These are phyloP conservation scores for Protomyces pachydermus DNA, from an alignment of 1,139 yeast species.

Conservation along the genomic window DNA sequence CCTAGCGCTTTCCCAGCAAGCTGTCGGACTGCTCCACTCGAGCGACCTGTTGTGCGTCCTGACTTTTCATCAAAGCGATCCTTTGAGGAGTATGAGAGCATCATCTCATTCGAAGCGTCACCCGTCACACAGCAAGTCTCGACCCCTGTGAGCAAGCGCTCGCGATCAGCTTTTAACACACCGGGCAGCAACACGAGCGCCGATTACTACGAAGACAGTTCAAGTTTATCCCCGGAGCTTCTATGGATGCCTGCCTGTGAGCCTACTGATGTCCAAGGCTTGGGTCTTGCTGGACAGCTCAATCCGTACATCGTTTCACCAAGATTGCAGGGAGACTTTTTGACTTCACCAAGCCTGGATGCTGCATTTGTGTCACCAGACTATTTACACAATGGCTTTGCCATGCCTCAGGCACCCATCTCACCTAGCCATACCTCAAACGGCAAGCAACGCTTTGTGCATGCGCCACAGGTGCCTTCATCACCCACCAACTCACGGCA, in stretches of 20 bases:
- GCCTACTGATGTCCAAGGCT: background rate
- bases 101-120: background rate
- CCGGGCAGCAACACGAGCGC: background rate
- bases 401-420: background rate
- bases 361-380: background rate
- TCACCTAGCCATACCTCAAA: background rate
- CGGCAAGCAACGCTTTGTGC: background rate
- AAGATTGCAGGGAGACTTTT: background rate
- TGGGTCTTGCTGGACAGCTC: background rate
- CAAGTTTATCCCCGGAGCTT: background rate
- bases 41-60: slow-evolving; percentile 7
- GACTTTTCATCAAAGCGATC: slow-evolving; percentile 13
- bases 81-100: slow-evolving; percentile 16
- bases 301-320: background rate
- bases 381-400: background rate
- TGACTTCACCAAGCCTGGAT: background rate
- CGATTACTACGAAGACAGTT: background rate
- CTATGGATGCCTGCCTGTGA: background rate
- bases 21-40: slow-evolving; percentile 18
- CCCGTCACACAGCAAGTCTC: slow-evolving; percentile 4
- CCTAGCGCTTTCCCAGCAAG: background rate
- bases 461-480: background rate
- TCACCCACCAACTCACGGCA: background rate
- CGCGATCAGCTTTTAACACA: slow-evolving; percentile 5
- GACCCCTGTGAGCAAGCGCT: slow-evolving; percentile 18